Conservation (phyloP, 1,139 yeast genomes). For the Pichia terricola region DNA sequence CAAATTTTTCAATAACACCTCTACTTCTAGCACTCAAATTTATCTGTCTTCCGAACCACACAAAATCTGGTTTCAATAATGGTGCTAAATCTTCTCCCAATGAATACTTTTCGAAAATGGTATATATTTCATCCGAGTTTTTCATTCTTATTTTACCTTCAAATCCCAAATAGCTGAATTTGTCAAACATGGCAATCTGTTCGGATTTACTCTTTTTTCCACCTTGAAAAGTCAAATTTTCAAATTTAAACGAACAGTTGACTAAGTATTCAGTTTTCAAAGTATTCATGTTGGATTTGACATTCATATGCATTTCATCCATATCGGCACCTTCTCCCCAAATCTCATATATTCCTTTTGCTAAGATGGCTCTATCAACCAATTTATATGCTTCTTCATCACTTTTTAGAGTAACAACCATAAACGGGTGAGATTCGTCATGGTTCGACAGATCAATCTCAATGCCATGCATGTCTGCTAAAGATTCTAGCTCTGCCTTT, state of each 20-base stretch:
- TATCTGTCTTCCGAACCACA: conserved; percentile 74
- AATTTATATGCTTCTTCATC: conserved; percentile 62
- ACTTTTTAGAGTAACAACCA: conserved; percentile 51
- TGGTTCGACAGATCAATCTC: conserved; percentile 53
- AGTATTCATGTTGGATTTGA: conserved; percentile 29
- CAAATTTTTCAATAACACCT: conserved; percentile 63
- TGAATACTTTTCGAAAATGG: conserved; percentile 66
- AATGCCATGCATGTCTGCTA: conserved; percentile 57
- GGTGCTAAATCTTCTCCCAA: conserved; percentile 38
- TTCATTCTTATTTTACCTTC: conserved; percentile 75
- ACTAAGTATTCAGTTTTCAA: conserved; percentile 28
- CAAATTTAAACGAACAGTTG: conserved; percentile 62
- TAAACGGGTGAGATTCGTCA: conserved; percentile 55
- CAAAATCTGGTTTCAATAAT: conserved; percentile 33
- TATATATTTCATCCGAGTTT: conserved; percentile 62
- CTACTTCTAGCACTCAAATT: conserved; percentile 53
- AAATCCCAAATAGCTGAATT: conserved; percentile 60
- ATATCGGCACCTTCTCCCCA: conserved; percentile 65
- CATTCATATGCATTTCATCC: conserved; percentile 48
- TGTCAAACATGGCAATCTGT: conserved; percentile 58
- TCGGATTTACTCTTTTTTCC: conserved; percentile 38
- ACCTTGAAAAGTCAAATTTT: conserved; percentile 68
- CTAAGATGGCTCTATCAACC: conserved; percentile 57
- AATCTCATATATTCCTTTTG: conserved; percentile 72
- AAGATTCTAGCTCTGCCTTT: conserved; percentile 70